Percentiles rank a stretch among this genome's conserved stretches.
These are phyloP conservation scores for Lipomyces yamanashiensis DNA, from an alignment of 805 yeast species.

Conservation along the genomic window DNA sequence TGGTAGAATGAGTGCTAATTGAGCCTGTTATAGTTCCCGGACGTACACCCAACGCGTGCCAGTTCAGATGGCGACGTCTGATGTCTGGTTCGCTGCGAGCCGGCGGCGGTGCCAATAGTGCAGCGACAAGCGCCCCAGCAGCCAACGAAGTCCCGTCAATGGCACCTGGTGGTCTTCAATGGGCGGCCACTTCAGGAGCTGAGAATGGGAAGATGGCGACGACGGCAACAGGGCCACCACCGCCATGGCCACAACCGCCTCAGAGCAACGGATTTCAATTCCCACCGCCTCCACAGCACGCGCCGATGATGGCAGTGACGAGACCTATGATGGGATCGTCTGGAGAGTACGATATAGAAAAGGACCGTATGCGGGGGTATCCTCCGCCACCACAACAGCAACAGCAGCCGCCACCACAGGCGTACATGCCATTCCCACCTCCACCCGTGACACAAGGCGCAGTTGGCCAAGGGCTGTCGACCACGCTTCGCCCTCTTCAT, in stretches of 20 bases:
- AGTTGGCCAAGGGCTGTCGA: no score
- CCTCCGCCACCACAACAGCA: slow-evolving; percentile 3
- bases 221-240: slow-evolving; percentile 12
- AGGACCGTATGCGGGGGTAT: slow-evolving; percentile 5
- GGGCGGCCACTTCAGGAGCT: neutral
- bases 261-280: neutral
- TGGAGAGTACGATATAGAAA: slow-evolving; percentile 8
- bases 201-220: neutral
- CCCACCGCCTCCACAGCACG: slow-evolving; percentile 4
- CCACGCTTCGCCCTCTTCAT: neutral
- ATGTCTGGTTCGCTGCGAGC: slow-evolving; percentile 51
- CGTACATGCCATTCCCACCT: neutral
- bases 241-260: neutral
- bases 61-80: slow-evolving; percentile 83
- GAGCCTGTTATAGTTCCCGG: slow-evolving; percentile 52
- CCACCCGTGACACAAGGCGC: neutral
- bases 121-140: neutral
- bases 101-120: slow-evolving; percentile 26
- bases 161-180: neutral
- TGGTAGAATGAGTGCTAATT: neutral
- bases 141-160: neutral
- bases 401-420: slow-evolving; percentile 6
- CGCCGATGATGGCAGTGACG: slow-evolving; percentile 23
- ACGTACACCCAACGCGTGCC: slow-evolving; percentile 88
- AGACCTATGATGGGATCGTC: slow-evolving; percentile 19